phyloP scores from a whole-genome alignment of 495 filamentous ascomycete genomes.

The Penicillium atrosanguineum region DNA sequence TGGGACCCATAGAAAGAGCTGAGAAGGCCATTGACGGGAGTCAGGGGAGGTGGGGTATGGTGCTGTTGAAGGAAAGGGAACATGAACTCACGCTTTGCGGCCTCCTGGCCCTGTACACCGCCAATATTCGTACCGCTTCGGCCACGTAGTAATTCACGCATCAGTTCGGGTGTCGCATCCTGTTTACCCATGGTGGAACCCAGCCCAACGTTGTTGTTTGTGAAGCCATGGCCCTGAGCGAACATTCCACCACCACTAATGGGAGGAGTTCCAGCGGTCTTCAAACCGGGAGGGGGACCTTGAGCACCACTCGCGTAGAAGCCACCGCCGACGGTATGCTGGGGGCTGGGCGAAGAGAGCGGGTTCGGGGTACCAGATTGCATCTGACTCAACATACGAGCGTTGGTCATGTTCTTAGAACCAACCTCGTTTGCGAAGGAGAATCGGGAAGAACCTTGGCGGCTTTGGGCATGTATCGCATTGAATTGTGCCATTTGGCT shows the following conservation, averaged over 20 bases:
- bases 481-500: constrained; percentile 51
- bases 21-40: constrained; percentile 82
- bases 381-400: constrained; percentile 88
- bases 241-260: constrained; percentile 75
- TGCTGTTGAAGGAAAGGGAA: constrained; percentile 83
- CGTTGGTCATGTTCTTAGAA: constrained; percentile 81
- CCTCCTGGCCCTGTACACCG: constrained; percentile 67
- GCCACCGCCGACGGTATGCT: constrained; percentile 40
- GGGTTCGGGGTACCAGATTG: constrained; percentile 62
- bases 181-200: constrained; percentile 64
- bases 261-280: constrained; percentile 89
- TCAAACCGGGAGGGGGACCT: constrained; percentile 91
- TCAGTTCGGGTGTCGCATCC: constrained; percentile 71
- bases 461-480: constrained; percentile 68
- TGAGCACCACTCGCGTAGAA: constrained; percentile 66
- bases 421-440: constrained; percentile 77
- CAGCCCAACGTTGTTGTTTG: constrained; percentile 65
- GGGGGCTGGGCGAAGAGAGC: constrained; percentile 54
- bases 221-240: constrained; percentile 74
- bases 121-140: constrained; percentile 56
- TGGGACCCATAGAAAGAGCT: constrained; percentile 87
- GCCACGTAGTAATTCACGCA: constrained; percentile 72
- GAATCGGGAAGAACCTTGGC: constrained; percentile 88
- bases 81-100: constrained; percentile 90
- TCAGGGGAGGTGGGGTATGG: constrained; percentile 82